Evolutionary conservation across 805 yeast species (phyloP), one percentile per base, ranked within the genome.

Genomic region (Trichomonascus vanleenenianus): DNA sequence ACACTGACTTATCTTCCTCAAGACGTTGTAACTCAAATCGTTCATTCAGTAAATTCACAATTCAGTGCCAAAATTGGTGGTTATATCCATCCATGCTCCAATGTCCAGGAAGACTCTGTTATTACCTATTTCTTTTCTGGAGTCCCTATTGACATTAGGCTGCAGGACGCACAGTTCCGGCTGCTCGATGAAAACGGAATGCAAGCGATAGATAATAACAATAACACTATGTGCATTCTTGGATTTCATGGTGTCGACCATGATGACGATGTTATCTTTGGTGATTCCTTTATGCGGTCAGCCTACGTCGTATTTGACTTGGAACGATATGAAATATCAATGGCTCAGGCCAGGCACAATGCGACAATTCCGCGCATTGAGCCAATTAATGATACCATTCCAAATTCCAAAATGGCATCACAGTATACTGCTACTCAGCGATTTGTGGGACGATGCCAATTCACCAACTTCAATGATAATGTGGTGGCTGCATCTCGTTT

Each of bases 271-370:
- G 40, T 14, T 8, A 68, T 71, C 7, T 57, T 77, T n/a, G 84
- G 84, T 41, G 81, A 77, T 56, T 63, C 73, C 3, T 74, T 79
- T 59, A 56, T 79, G 46, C 65, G 74, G 48, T 59, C 71, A 25
- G 76, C 75, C 1, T 78, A 78, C 53, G 67, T 72, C 34, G 81
- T 77, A 39, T 79, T 69, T 47, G 81, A 79, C 58, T 56, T 78
- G 40, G 79, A 72, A 30, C 62, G 65, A 51, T 61, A 60, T 40
- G 69, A 75, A 54, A 65, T 82, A 31, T 75, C 81, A 0, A 49
- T 83, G 45, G 86, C 80, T 7, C 73, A 68, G 50, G 70, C 73
- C 20, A 46, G 37, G 18, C 48, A 33, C 45, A 52, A 56, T 45
- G 51, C 47, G 16, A 19, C 8, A 2, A 7, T 11, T 3, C 35